Evolutionary conservation across 129 eudicot species (phyloP), one percentile per base, ranked within the genome.

Genomic region (Helianthus annuus): DNA sequence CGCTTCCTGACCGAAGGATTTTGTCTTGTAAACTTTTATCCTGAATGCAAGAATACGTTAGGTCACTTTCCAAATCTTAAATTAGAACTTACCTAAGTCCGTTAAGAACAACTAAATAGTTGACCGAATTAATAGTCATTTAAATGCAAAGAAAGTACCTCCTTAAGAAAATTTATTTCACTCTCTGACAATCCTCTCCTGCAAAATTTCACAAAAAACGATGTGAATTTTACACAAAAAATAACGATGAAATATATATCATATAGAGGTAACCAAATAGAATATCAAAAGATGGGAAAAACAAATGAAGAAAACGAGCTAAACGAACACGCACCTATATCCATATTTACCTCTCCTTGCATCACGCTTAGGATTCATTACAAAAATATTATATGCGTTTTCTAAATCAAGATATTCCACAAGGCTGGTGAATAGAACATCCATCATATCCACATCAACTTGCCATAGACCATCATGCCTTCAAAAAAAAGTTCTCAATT

Each of bases 121-220:
- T 74, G 45, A 67, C 46, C 71, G 59, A 13, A 34, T 8, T 48
- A 69, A 52, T 17, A 51, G 55, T 38, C 49, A 64, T 27, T 42
- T 8, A 29, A 14, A 17, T 32, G 36, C 4, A 32, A 32, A 32
- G 36, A 22, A 72, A 32, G 44, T 84, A 93, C 98, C 98, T 93
- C 92, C 79, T 77, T 86, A 16, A 93, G 95, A 75, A 85, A 89
- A 67, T 84, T 79, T 67, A 93, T 78, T 85, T 93, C 98, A 54
- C 92, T 75, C 80, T 93, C 98, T 46, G 98, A 93, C 78, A 93
- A 87, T 64, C 98, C 98, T 80, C 98, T 85, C 96, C 98, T 93
- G 85, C 79, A 78, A 76, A 69, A 57, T 29, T 40, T 54, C 60
- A 55, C 14, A 44, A 32, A 58, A 44, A n/a, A 75, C 44, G 68